Conservation (phyloP, 768 basidiomycete species). For the Mycena filopes region DNA sequence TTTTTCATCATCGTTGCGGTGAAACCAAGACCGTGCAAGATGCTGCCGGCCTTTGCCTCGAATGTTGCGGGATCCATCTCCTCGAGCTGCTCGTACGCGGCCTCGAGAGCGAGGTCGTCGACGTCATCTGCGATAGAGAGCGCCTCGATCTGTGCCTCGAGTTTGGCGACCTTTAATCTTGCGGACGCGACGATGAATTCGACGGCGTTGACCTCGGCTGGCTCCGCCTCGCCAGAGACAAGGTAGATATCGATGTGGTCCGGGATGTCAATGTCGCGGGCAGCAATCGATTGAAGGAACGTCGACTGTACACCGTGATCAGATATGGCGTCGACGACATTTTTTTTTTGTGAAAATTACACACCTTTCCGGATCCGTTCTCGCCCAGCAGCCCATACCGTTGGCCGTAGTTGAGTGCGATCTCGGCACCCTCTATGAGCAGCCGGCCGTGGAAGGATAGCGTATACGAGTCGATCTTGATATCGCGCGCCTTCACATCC, state of each 20-base stretch:
- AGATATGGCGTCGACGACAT: not conserved
- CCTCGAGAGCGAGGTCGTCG: conserved; percentile 88
- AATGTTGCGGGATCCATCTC: conserved; percentile 96
- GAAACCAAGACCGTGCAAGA: conserved; percentile 98
- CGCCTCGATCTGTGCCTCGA: conserved; percentile 95
- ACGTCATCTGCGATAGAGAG: conserved; percentile 89
- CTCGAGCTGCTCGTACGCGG: conserved; percentile 95
- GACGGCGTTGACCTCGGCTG: conserved; percentile 93
- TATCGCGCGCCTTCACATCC: conserved; percentile 91
- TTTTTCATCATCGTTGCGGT: conserved; percentile 91
- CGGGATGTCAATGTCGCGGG: conserved; percentile 95
- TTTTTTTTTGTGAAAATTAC: conserved; percentile 29
- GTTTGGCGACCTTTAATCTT: conserved; percentile 89
- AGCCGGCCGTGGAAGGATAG: conserved; percentile 97
- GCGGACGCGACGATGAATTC: conserved; percentile 97
- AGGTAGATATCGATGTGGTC: conserved; percentile 98
- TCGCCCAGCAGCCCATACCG: conserved; percentile 96
- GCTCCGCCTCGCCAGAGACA: conserved; percentile 95
- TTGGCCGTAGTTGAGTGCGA: conserved; percentile 89
- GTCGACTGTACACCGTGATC: conserved; percentile 75
- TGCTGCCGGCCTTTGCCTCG: conserved; percentile 94
- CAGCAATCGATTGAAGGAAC: conserved; percentile 94
- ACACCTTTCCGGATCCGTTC: conserved; percentile 98
- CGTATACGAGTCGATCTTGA: conserved; percentile 96
- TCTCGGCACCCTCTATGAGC: conserved; percentile 72